phyloP scores from a whole-genome alignment of 179 eudicot genomes.

The Beta lomatogona region DNA sequence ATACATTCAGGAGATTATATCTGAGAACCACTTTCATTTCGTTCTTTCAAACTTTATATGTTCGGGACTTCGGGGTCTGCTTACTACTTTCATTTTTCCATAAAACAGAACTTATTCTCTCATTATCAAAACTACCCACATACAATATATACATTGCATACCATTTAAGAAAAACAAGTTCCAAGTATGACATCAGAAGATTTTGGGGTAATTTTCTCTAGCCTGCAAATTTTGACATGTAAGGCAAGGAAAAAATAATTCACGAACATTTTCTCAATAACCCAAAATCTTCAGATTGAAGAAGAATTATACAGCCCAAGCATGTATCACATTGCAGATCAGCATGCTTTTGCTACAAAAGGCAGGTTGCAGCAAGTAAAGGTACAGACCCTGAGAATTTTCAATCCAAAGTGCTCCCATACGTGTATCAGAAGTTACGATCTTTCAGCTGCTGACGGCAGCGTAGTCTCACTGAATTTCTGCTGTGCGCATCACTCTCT shows the following conservation, averaged over 20 bases:
- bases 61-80: no score
- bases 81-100: no score
- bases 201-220: no score
- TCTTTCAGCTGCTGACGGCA: not conserved
- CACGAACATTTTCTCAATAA: not conserved
- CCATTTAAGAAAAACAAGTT: no score
- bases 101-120: no score
- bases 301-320: not conserved
- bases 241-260: not conserved
- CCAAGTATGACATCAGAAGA: no score
- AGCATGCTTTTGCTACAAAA: not conserved
- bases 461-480: not conserved
- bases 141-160: no score
- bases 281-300: not conserved
- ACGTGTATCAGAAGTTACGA: not conserved
- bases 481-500: not conserved
- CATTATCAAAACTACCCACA: no score
- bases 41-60: no score
- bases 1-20: no score
- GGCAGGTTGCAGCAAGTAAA: not conserved
- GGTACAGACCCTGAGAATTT: not conserved
- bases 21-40: no score
- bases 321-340: not conserved
- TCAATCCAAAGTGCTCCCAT: slow-evolving; percentile 1
- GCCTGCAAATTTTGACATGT: not conserved